Percentiles rank a stretch among this genome's conserved stretches.
These are phyloP conservation scores for Metschnikowia dekortorum DNA, from an alignment of 805 yeast species.

Conservation along the genomic window DNA sequence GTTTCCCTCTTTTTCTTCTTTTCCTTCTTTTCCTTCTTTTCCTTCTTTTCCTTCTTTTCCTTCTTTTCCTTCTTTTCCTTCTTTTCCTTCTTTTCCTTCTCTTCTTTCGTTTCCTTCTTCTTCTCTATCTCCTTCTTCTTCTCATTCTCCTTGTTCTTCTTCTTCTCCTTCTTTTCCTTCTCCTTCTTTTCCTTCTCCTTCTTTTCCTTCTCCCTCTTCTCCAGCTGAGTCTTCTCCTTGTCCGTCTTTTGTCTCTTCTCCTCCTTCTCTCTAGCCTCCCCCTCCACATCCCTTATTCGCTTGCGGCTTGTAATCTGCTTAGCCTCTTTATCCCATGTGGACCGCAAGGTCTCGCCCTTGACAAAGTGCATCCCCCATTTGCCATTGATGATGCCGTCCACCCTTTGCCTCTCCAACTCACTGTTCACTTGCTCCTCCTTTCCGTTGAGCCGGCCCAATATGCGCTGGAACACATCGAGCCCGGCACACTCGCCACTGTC, in stretches of 20 bases:
- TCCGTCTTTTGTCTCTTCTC: constrained; percentile 17
- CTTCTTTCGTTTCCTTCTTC: constrained; percentile 30
- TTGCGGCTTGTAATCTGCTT: constrained; percentile 19
- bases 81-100: constrained; percentile 19
- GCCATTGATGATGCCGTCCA: constrained; percentile 71
- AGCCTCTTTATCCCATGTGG: constrained; percentile 74
- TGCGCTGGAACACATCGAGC: constrained; percentile 86
- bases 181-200: constrained; percentile 17
- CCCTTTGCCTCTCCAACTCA: constrained; percentile 65
- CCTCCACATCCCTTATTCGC: constrained; percentile 16
- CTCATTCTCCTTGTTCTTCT: constrained; percentile 9
- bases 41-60: neutral
- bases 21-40: constrained; percentile 5
- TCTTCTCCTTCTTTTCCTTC: constrained; percentile 5
- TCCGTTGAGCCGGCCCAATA: constrained; percentile 86
- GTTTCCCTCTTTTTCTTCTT: constrained; percentile 9
- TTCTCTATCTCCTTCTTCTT: constrained; percentile 13
- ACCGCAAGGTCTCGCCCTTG: constrained; percentile 73
- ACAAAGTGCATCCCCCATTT: constrained; percentile 87
- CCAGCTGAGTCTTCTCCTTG: constrained; percentile 1
- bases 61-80: constrained; percentile 15
- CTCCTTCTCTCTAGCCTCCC: constrained; percentile 19
- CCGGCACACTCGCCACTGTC: constrained; percentile 86
- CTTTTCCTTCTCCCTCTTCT: constrained; percentile 15
- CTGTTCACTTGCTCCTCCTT: constrained; percentile 61